phyloP scores from a whole-genome alignment of 176 grass and related monocot genomes.

The Elaeis guineensis region DNA sequence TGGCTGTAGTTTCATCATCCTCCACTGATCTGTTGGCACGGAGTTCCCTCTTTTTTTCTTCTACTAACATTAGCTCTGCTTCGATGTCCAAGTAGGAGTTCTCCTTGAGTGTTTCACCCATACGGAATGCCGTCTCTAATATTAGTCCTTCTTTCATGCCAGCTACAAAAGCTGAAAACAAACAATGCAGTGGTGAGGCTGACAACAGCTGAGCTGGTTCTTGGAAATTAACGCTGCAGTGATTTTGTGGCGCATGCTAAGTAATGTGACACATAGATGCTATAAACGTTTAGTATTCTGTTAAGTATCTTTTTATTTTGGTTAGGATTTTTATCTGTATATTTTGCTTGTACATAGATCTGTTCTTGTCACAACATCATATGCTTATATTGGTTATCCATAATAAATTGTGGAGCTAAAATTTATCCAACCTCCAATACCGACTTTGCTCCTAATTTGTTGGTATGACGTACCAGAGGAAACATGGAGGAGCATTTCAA shows the following conservation, averaged over 20 bases:
- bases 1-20: constrained; percentile 29
- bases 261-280: neutral
- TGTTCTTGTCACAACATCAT: no score
- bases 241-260: neutral
- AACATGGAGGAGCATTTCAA: constrained; percentile 74
- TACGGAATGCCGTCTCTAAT: constrained; percentile 46
- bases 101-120: constrained; percentile 37
- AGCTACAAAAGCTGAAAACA: constrained; percentile 38
- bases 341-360: no score
- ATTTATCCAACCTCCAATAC: no score
- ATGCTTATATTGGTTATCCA: no score
- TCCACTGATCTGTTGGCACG: neutral
- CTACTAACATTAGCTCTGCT: constrained; percentile 43
- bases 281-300: neutral
- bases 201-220: neutral
- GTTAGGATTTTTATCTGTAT: no score
- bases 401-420: no score
- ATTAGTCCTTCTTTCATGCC: constrained; percentile 61
- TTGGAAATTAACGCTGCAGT: no score
- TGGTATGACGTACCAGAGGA: constrained; percentile 41
- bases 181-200: neutral
- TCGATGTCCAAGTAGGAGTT: constrained; percentile 55
- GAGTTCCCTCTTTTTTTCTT: constrained; percentile 36
- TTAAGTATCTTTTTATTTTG: no score
- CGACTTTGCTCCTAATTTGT: neutral